Base-by-base conservation (phyloP, 2,329 filamentous ascomycete species). In the Fusarium circinatum region DNA sequence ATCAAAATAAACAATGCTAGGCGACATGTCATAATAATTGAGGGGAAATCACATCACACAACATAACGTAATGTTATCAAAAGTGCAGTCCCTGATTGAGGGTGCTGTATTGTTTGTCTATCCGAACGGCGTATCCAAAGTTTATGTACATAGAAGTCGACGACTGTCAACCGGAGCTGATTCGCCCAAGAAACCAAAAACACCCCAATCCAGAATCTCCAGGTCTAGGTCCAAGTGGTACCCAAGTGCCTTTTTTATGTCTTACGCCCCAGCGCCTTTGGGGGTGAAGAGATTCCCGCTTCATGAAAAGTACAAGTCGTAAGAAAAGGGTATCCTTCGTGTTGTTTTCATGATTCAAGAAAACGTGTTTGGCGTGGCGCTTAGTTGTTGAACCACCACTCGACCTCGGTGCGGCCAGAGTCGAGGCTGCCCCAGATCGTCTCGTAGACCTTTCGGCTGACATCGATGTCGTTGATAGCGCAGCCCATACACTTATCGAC, bases 401-500 rank as follows among this genome's bases (percentile, higher is more conserved):
- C 76, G 57, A 85, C 81, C 8, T 75, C 55, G 38, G 75, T 75
- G 62, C 86, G 85, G 34, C 88, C 88, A 39, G 80, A 77, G 28
- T 75, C 82, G n/a, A 87, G 80, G 32, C 82, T 78, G 62, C 83
- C 85, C 56, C 84, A 87, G 61, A 93, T 84, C 26, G 86, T 83
- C n/a, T 77, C 72, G 82, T 91, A 92, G 70, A 88, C 82, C 75
- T 86, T 85, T 69, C 85, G 82, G 73, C 87, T 89, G 74, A 92
- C 85, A 78, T 94, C 92, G 55, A 94, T 88, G 76, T 86, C 84
- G 45, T 80, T 73, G 39, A 76, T 59, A 55, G 58, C 78, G 81
- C 94, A 96, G 76, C 91, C 91, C 83, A 89, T 88, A 86, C 94
- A 96, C 85, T 93, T 94, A 85, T 96, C 94, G 59, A 87, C 88